These are phyloP conservation scores for Euphrasia confusa DNA, from an alignment of 257 asterid species.

Conservation along the genomic window DNA sequence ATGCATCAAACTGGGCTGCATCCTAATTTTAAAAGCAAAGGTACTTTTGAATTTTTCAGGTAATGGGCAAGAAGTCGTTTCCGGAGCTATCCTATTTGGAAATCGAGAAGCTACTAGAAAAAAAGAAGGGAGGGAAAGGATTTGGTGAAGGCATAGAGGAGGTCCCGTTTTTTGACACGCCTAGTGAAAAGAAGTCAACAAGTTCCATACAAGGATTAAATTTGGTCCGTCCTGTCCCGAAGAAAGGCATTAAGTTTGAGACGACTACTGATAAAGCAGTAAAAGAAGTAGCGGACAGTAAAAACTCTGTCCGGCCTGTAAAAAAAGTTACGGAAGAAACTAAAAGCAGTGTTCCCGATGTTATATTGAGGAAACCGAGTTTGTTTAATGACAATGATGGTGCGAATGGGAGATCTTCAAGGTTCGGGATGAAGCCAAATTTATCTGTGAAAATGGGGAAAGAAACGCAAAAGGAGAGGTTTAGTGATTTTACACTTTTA, in stretches of 20 bases:
- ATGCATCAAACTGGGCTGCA: conserved; percentile 1
- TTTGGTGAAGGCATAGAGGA: conserved; percentile 44
- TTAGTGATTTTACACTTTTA: conserved; percentile 67
- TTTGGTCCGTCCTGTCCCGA: conserved; percentile 75
- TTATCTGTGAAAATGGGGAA: conserved; percentile 59
- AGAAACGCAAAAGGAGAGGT: conserved; percentile 52
- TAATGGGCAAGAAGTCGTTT: conserved; percentile 72
- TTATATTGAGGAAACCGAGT: conserved; percentile 73
- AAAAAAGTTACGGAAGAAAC: conserved; percentile 30
- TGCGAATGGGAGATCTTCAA: conserved; percentile 38
- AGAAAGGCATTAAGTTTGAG: conserved; percentile 62
- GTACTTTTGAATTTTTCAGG: conserved; percentile 37
- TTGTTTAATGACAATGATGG: conserved; percentile 31
- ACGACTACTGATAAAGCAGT: conserved; percentile 32
- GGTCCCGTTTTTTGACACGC: conserved; percentile 54
- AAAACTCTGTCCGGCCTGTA: conserved; percentile 27
- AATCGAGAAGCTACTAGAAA: conserved; percentile 57
- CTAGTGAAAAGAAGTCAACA: conserved; percentile 36
- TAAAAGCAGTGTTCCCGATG: conserved; percentile 62
- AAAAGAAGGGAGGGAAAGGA: conserved; percentile 38
- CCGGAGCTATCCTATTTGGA: conserved; percentile 73
- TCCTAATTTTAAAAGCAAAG: not conserved
- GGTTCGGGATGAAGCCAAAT: conserved; percentile 65
- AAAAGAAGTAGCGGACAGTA: conserved; percentile 22
- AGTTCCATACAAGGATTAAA: conserved; percentile 49